Conservation (phyloP, 805 yeast species). For the Hanseniaspora mollemarum region DNA sequence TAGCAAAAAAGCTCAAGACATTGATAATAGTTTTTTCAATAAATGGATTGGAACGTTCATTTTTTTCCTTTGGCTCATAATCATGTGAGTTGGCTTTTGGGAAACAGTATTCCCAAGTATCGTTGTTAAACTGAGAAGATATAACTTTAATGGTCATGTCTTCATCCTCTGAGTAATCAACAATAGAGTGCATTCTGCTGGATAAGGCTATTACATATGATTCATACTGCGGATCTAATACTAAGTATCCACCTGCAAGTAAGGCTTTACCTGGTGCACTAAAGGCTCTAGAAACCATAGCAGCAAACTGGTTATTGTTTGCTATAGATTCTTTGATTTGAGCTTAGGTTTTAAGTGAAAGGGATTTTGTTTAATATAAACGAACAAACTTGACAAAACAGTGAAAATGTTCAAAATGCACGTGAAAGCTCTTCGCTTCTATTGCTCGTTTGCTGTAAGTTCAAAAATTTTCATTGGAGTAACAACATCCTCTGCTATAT, state of each 20-base stretch:
- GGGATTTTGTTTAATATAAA: too few relatives aligned
- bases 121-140: conserved; percentile 70
- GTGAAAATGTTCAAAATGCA: too few relatives aligned
- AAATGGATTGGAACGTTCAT: conserved; percentile 53
- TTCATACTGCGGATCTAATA: conserved; percentile 60
- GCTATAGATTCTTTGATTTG: not conserved
- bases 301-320: not conserved
- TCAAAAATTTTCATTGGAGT: too few relatives aligned
- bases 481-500: too few relatives aligned
- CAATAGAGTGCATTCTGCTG: conserved; percentile 75
- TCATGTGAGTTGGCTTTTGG: conserved; percentile 19
- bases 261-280: conserved; percentile 96
- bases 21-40: conserved; percentile 50
- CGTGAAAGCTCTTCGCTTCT: too few relatives aligned
- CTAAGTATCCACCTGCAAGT: conserved; percentile 89
- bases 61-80: conserved; percentile 25
- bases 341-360: not conserved
- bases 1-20: conserved; percentile 42
- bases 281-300: conserved; percentile 36
- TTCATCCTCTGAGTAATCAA: conserved; percentile 21
- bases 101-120: conserved; percentile 52
- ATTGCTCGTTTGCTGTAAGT: too few relatives aligned
- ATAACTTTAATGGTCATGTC: conserved; percentile 28
- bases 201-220: conserved; percentile 81
- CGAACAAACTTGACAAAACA: too few relatives aligned